Percentiles rank a stretch among this genome's conserved stretches.
These are phyloP conservation scores for Cladobotryum mycophilum DNA, from an alignment of 2,329 filamentous ascomycete species.

Conservation along the genomic window DNA sequence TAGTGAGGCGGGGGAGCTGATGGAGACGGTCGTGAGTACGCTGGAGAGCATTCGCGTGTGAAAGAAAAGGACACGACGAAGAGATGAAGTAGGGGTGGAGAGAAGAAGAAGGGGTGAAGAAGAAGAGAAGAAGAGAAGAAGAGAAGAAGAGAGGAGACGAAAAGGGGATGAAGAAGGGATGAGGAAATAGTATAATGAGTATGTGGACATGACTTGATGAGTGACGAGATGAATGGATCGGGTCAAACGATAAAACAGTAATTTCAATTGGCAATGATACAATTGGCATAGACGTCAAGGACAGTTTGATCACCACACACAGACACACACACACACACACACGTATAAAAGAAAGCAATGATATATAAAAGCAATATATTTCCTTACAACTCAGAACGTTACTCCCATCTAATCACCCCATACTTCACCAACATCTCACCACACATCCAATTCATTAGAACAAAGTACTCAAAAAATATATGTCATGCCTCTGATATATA, in stretches of 20 bases:
- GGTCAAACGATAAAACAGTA: too few species aligned
- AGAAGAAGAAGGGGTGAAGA: neutral
- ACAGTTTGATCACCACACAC: too few species aligned
- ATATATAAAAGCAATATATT: too few species aligned
- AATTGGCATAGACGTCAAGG: too few species aligned
- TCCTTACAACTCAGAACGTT: too few species aligned
- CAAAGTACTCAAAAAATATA: conserved; percentile 3
- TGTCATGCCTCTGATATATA: conserved; percentile 10
- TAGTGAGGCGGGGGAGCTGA: conserved; percentile 32
- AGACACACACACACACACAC: too few species aligned
- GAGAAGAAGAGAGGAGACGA: neutral
- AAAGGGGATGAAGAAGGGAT: too few species aligned
- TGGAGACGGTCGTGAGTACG: conserved; percentile 36
- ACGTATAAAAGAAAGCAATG: too few species aligned
- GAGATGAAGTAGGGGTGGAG: neutral
- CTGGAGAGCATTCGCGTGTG: conserved; percentile 33
- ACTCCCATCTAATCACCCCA: neutral
- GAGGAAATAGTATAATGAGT: neutral
- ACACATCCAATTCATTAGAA: neutral
- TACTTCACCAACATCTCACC: neutral
- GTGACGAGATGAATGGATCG: too few species aligned
- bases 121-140: neutral
- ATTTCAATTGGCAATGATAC: too few species aligned
- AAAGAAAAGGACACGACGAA: conserved; percentile 1
- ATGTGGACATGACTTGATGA: too few species aligned